Percentiles rank a stretch among this genome's conserved stretches.
phyloP scores from a whole-genome alignment of 192 early-diverging fungal species.

The Backusella parvicylindrica region DNA sequence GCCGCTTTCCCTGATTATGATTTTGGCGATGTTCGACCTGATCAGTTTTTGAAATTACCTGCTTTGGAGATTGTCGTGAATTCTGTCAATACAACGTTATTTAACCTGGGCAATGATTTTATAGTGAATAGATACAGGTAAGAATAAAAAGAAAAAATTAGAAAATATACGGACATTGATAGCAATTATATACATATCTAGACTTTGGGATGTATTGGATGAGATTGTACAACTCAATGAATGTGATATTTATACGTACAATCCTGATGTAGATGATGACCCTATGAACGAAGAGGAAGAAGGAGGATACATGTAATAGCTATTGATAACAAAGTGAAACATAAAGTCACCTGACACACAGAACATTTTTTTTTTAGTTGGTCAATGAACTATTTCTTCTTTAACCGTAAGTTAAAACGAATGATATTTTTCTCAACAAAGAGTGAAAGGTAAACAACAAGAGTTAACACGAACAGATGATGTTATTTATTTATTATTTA shows the following conservation, averaged over 20 bases:
- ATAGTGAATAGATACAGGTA: conserved; percentile 45
- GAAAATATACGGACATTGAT: too few species aligned
- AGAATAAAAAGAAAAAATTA: background rate
- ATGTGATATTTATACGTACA: conserved; percentile 89
- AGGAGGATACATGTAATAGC: conserved; percentile 71
- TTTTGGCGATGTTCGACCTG: conserved; percentile 81
- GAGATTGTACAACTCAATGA: conserved; percentile 76
- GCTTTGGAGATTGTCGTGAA: conserved; percentile 70
- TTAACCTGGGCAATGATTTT: conserved; percentile 73
- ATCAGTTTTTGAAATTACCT: conserved; percentile 77
- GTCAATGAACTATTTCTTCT: conserved; percentile 98
- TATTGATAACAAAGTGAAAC: background rate
- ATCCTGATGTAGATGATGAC: conserved; percentile 84
- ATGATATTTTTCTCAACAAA: conserved; percentile 91
- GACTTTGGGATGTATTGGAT: conserved; percentile 89
- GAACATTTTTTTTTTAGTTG: conserved; percentile 50
- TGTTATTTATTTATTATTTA: background rate
- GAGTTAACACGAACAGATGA: too few species aligned
- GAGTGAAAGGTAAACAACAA: conserved; percentile 86
- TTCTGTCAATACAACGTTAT: conserved; percentile 81
- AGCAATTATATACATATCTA: too few species aligned
- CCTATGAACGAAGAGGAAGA: conserved; percentile 82
- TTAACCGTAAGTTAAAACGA: conserved; percentile 85
- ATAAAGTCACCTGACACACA: background rate
- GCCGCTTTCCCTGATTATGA: conserved; percentile 97